Conservation (phyloP, 495 filamentous ascomycete genomes). For the Melanomma pulvis-pyrius region DNA sequence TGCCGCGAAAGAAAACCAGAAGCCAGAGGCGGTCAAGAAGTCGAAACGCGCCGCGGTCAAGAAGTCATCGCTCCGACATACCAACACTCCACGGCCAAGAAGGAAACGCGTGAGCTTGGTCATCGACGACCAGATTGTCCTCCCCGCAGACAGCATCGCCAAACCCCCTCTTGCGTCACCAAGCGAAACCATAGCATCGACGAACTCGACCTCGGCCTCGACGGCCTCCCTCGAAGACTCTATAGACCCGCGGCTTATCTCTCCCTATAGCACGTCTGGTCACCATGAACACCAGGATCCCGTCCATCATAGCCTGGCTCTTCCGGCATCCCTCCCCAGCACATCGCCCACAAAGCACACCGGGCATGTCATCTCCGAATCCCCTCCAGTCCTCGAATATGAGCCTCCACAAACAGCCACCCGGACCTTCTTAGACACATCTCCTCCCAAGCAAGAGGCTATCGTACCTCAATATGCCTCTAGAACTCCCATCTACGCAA, state of each 20-base stretch:
- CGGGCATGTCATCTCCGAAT: constrained; percentile 9
- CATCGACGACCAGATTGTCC: constrained; percentile 39
- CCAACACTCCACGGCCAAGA: neutral
- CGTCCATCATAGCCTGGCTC: constrained; percentile 27
- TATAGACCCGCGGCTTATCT: constrained; percentile 24
- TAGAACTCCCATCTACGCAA: constrained; percentile 23
- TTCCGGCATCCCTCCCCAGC: constrained; percentile 10
- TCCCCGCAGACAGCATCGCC: constrained; percentile 26
- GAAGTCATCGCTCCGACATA: constrained; percentile 35
- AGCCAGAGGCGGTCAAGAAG: constrained; percentile 12
- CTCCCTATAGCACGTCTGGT: neutral
- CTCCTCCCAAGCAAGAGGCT: constrained; percentile 32
- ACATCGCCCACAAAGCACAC: constrained; percentile 16
- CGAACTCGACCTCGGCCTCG: constrained; percentile 10
- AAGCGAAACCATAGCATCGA: constrained; percentile 15
- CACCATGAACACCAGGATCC: constrained; percentile 25
- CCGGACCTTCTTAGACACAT: constrained; percentile 42
- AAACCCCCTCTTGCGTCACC: constrained; percentile 8
- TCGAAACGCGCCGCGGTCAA: constrained; percentile 18
- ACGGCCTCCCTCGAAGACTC: constrained; percentile 20
- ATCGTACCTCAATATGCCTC: constrained; percentile 20
- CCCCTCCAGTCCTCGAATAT: constrained; percentile 13
- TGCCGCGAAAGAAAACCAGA: neutral
- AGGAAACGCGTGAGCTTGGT: constrained; percentile 36
- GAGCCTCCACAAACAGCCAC: constrained; percentile 46